Percentiles rank a stretch among this genome's conserved stretches.
Conservation (phyloP, 2,329 filamentous ascomycete species). For the Nemania sp. region DNA sequence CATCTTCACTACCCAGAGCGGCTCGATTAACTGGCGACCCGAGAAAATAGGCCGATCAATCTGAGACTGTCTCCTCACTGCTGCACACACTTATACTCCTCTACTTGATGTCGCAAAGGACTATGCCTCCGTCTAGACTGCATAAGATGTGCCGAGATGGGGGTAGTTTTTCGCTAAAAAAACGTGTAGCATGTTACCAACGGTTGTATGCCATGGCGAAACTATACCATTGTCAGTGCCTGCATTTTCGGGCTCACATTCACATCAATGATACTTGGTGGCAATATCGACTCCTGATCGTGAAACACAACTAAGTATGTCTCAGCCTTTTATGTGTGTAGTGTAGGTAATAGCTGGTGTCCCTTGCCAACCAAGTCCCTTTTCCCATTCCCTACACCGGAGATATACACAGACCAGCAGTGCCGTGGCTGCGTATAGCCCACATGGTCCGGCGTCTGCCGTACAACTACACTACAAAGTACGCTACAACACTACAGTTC, state of each 20-base stretch:
- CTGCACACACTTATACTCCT: conserved; percentile 4
- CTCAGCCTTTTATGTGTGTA: conserved; percentile 18
- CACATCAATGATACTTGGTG: conserved; percentile 2
- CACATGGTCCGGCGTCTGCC: conserved; percentile 27
- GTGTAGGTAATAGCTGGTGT: no score
- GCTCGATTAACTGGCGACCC: conserved; percentile 12
- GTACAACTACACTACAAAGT: conserved; percentile 7
- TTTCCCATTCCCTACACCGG: neutral
- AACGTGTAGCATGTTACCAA: conserved; percentile 1
- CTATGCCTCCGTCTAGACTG: neutral
- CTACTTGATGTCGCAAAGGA: conserved; percentile 6
- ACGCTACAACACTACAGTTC: neutral
- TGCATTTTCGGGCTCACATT: conserved; percentile 1
- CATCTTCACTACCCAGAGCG: conserved; percentile 3
- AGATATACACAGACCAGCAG: neutral
- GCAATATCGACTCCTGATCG: conserved; percentile 9
- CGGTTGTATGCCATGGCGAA: conserved; percentile 3
- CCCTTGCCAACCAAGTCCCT: conserved; percentile 8
- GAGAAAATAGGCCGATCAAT: conserved; percentile 1
- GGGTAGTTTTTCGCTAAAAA: conserved; percentile 14
- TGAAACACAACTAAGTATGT: conserved; percentile 19
- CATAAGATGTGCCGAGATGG: conserved; percentile 14
- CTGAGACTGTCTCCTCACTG: conserved; percentile 15
- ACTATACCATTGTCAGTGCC: conserved; percentile 3
- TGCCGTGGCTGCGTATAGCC: conserved; percentile 3